Base-by-base conservation (phyloP, 2,329 filamentous ascomycete genomes). In the Talaromyces atroroseus region DNA sequence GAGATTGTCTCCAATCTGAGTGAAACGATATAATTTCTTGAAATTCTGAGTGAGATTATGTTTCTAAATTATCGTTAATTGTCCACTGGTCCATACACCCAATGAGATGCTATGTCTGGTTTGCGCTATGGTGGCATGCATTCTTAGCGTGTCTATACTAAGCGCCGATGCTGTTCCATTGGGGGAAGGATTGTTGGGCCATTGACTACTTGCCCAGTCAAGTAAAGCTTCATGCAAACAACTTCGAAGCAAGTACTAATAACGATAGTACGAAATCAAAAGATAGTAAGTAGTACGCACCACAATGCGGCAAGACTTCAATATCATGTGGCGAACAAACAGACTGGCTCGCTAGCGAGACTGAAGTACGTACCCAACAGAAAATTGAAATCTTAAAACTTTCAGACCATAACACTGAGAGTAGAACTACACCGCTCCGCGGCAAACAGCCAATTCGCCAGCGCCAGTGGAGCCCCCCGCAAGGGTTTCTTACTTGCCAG, bases 121-220 rank as follows among this genome's bases (percentile, higher is more conserved):
- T 40, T 18, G n/a, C 14, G 14, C 36, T 20, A 40, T 40, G 36
- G 36, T 40, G 34, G 16, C 34, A 38, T 38, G 50, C 50, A 52
- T 26, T 34, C 24, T 45, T 52, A 45, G 50, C 50, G 50, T 52
- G 23, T 20, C 4, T 24, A 52, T 52, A 40, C 36, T 40, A 46
- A 52, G 50, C 50, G 50, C 50, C 44, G 50, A 20, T 21, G 8
- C 24, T 34, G 6, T 34, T 34, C 29, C 11, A 34, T 7, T 12
- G 29, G 11, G 11, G 10, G n/a, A 32, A 20, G 23, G 34, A 32
- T 32, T 24, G 42, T 44, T 52, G 36, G 36, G 36, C 36, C 16
- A 24, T 38, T 49, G 34, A 51, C 49, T 51, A 1, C 49, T 42
- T 51, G 16, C 49, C 40, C 8, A 16, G 40, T 40, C 23, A 5